phyloP scores from a whole-genome alignment of 768 basidiomycete species.

The Exsudoporus frostii region DNA sequence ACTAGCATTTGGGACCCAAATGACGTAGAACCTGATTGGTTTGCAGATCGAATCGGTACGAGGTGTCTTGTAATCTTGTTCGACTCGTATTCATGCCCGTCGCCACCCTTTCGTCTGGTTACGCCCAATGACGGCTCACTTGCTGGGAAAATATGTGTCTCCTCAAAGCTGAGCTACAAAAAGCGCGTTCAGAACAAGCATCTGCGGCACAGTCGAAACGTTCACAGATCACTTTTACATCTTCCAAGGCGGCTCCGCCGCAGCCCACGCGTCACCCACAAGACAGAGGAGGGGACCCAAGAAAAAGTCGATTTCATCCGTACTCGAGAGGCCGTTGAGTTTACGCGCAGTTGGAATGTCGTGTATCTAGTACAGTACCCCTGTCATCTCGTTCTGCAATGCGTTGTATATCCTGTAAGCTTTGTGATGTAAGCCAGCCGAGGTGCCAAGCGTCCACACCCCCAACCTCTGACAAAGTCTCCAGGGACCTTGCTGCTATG shows the following conservation, averaged over 20 bases:
- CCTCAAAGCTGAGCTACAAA: conserved; percentile 59
- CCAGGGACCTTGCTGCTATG: conserved; percentile 40
- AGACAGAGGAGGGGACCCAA: conserved; percentile 18
- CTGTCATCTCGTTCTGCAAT: conserved; percentile 4
- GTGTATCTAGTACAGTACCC: conserved; percentile 14
- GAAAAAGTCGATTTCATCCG: conserved; percentile 28
- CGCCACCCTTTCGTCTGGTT: conserved; percentile 9
- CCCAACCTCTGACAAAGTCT: not conserved
- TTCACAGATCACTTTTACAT: conserved; percentile 60
- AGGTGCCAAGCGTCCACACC: too few relatives aligned
- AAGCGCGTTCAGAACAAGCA: conserved; percentile 59
- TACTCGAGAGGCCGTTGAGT: conserved; percentile 26
- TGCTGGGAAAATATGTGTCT: conserved; percentile 2
- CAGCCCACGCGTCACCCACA: conserved; percentile 11
- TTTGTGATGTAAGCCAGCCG: conserved; percentile 18
- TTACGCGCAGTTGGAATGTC: not conserved
- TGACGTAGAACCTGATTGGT: conserved; percentile 65
- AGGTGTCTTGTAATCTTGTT: conserved; percentile 6
- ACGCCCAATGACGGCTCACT: not conserved
- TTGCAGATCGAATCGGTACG: conserved; percentile 76
- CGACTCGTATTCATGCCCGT: conserved; percentile 29
- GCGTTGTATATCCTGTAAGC: not conserved
- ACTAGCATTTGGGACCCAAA: conserved; percentile 69
- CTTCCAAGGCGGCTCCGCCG: conserved; percentile 21
- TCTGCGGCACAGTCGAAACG: conserved; percentile 54